Evolutionary conservation across 2,329 filamentous ascomycete genomes (phyloP).

Genomic region (Fonsecaea monophora): DNA sequence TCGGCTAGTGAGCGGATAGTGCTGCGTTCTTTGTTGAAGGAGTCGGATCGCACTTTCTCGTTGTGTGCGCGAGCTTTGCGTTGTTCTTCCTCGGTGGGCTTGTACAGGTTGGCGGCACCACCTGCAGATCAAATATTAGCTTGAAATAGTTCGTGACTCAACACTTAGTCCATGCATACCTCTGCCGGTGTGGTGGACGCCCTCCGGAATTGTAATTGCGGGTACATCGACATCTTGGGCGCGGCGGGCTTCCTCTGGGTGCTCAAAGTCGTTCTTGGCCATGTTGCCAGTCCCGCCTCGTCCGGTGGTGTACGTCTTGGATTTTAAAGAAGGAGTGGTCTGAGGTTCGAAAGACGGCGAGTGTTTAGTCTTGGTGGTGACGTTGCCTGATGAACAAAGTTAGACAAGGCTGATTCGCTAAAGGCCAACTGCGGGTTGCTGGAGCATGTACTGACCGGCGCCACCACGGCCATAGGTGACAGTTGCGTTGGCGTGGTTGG

Average conservation of each 20-base stretch:
- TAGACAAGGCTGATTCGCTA: background rate
- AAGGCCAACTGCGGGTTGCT: background rate
- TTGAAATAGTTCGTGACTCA: background rate
- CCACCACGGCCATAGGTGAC: constrained; percentile 38
- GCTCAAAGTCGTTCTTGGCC: constrained; percentile 74
- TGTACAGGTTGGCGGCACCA: constrained; percentile 41
- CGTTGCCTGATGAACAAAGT: constrained; percentile 62
- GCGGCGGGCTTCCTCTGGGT: constrained; percentile 71
- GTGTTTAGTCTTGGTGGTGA: constrained; percentile 60
- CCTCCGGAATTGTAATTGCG: constrained; percentile 46
- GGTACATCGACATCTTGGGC: constrained; percentile 79
- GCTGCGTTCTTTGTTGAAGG: constrained; percentile 39
- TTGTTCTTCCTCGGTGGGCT: constrained; percentile 41
- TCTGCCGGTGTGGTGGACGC: constrained; percentile 52
- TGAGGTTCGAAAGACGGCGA: constrained; percentile 68
- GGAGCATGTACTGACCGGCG: constrained; percentile 33
- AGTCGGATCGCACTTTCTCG: constrained; percentile 41
- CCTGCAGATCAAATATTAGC: constrained; percentile 31
- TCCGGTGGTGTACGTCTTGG: constrained; percentile 83
- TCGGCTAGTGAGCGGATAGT: constrained; percentile 55
- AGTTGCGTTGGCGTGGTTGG: background rate
- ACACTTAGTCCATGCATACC: constrained; percentile 43
- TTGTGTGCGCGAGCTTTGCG: constrained; percentile 44
- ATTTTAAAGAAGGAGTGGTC: constrained; percentile 82
- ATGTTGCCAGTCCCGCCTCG: constrained; percentile 90